Evolutionary conservation across 2,329 filamentous ascomycete genomes (phyloP), one percentile per base, ranked within the genome.

Genomic region (Graphiopsis chlorocephala): DNA sequence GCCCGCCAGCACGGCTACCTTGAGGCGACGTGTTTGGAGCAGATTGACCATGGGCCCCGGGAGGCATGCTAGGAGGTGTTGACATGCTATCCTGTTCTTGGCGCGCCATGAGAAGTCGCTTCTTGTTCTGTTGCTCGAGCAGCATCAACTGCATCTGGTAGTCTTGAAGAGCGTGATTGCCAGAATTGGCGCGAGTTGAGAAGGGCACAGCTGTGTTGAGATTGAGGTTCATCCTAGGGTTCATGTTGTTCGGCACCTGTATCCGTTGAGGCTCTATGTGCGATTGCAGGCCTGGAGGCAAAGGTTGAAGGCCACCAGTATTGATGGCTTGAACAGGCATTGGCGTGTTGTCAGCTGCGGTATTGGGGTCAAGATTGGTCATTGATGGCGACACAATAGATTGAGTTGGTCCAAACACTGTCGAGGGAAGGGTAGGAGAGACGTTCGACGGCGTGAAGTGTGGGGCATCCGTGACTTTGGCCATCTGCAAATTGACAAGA

Each of bases 61-160:
- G 68, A 17, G 72, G 71, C 38, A 70, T 72, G 28, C 81, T 82
- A 23, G 83, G 84, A 57, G 82, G 68, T 28, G 31, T 10, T 56
- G 80, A 83, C 76, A 88, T 84, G 73, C 80, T 86, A 68, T 93
- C 91, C 76, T 94, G 90, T 74, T 93, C 87, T 78, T 88, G 87
- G 56, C 93, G 82, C 38, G 91, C 91, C 90, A 93, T 92, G 82
- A 93, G 87, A 55, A 93, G 82, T n/a, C 91, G 84, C 78, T 93
- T 93, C 82, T 93, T 93, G 72, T 94, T 94, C 78, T 94, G 90
- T 77, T 93, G 90, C 78, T 94, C 91, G 17, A 94, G 84, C 55
- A 93, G 79, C 91, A 93, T 93, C 74, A 94, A 80, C 76, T 94
- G 91, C 90, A 93, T 93, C 80, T 94, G 91, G 72, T 94, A 94